These are phyloP conservation scores for Fusarium abutilonis DNA, from an alignment of 2,329 filamentous ascomycete genomes.

Conservation along the genomic window DNA sequence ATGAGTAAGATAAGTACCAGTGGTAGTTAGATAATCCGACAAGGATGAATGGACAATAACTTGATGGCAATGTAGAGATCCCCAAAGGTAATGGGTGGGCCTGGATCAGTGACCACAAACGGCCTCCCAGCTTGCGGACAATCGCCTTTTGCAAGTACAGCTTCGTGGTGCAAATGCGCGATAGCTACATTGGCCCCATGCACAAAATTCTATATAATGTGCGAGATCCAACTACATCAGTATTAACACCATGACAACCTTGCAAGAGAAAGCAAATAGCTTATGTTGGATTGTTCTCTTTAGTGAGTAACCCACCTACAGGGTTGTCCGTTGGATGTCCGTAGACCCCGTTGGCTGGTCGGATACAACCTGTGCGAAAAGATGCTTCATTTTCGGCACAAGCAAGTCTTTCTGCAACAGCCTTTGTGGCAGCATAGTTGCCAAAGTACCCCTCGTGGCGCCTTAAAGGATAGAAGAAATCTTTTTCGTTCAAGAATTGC, in stretches of 20 bases:
- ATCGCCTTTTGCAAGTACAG: background rate
- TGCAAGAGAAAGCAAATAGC: rapidly evolving
- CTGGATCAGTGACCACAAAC: conserved; percentile 4
- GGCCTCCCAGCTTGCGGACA: conserved; percentile 10
- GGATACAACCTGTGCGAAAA: conserved; percentile 18
- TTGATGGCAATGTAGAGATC: conserved; percentile 5
- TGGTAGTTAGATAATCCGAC: background rate
- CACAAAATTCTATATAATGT: conserved; percentile 8
- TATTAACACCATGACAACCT: background rate
- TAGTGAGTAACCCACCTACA: background rate
- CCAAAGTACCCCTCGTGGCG: background rate
- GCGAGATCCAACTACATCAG: background rate
- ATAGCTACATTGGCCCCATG: conserved; percentile 20
- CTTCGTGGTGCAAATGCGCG: conserved; percentile 14
- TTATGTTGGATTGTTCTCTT: background rate
- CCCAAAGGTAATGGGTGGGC: conserved; percentile 5
- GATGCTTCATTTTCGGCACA: background rate
- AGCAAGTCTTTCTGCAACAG: background rate
- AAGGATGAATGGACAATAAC: conserved; percentile 3
- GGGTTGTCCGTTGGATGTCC: conserved; percentile 6
- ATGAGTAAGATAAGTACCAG: background rate
- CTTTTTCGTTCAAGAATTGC: background rate
- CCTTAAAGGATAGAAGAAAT: background rate
- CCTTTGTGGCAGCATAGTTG: conserved; percentile 8
- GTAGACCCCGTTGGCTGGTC: conserved; percentile 16